phyloP scores from a whole-genome alignment of 805 yeast species.

The Monosporozyma unispora region DNA sequence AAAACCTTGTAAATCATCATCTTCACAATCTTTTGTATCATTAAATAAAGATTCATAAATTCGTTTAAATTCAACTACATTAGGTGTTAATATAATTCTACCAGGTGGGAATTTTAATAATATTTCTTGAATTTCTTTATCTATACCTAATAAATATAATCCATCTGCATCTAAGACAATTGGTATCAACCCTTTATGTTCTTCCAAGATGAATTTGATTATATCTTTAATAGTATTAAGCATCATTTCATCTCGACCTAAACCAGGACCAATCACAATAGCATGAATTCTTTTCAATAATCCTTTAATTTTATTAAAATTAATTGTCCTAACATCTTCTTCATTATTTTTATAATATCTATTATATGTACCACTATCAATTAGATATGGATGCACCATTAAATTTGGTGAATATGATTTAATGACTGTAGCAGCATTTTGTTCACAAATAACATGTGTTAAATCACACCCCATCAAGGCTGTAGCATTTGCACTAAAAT shows the following conservation, averaged over 20 bases:
- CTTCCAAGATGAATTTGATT: slow-evolving; percentile 37
- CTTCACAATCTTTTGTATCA: slow-evolving; percentile 10
- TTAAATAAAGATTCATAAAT: slow-evolving; percentile 40
- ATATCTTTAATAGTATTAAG: slow-evolving; percentile 48
- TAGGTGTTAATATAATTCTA: slow-evolving; percentile 77
- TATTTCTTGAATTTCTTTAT: slow-evolving; percentile 16
- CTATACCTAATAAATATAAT: slow-evolving; percentile 49
- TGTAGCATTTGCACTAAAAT: slow-evolving; percentile 77
- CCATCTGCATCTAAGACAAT: slow-evolving; percentile 89
- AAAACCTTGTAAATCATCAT: slow-evolving; percentile 25
- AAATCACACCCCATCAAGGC: slow-evolving; percentile 82
- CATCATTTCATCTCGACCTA: slow-evolving; percentile 75
- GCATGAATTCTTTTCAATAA: slow-evolving; percentile 65
- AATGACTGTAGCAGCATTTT: slow-evolving; percentile 66
- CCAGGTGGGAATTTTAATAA: slow-evolving; percentile 43
- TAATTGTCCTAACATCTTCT: background rate
- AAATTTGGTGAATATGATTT: slow-evolving; percentile 85
- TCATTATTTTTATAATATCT: slow-evolving; percentile 25
- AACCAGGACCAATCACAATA: slow-evolving; percentile 87
- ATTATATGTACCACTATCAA: slow-evolving; percentile 30
- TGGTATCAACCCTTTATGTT: slow-evolving; percentile 51
- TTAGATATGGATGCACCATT: slow-evolving; percentile 87
- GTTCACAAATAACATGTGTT: slow-evolving; percentile 83
- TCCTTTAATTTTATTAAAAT: slow-evolving; percentile 34
- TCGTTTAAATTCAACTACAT: slow-evolving; percentile 73